Percentiles rank a stretch among this genome's conserved stretches.
Conservation (phyloP, 768 basidiomycete species). For the Lentinula raphanica region DNA sequence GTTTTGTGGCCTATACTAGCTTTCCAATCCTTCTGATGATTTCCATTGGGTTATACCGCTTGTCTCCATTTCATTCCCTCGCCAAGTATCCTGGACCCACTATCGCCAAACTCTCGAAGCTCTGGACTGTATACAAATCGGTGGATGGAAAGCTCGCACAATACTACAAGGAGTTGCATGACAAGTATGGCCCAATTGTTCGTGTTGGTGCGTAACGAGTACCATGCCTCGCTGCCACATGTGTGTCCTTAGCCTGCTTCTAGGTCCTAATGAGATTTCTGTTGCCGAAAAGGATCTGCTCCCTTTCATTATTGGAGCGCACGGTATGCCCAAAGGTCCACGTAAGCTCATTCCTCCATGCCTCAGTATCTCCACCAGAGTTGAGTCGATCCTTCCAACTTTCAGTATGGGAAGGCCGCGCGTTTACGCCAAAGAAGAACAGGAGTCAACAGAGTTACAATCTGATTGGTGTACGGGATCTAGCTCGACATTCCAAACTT, state of each 20-base stretch:
- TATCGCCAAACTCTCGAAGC: constrained; percentile 24
- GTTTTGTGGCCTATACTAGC: constrained; percentile 8
- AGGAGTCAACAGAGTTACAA: constrained; percentile 9
- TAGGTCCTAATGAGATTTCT: constrained; percentile 7
- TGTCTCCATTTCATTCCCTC: constrained; percentile 34
- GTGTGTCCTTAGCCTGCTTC: constrained; percentile 2
- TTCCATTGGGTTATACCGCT: constrained; percentile 28
- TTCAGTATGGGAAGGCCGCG: constrained; percentile 16
- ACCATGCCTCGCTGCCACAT: constrained; percentile 20
- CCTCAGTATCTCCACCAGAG: constrained; percentile 12
- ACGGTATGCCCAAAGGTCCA: constrained; percentile 1
- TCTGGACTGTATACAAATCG: constrained; percentile 13
- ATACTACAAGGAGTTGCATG: constrained; percentile 2
- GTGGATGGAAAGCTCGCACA: constrained; percentile 7
- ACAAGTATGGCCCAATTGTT: constrained; percentile 6
- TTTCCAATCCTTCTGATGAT: constrained; percentile 16
- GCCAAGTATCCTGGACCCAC: constrained; percentile 32
- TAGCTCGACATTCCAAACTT: constrained; percentile 9
- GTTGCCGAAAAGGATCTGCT: constrained; percentile 1
- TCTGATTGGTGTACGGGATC: constrained; percentile 9
- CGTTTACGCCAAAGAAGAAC: constrained; percentile 14
- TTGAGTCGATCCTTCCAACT: not conserved
- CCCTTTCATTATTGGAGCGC: not conserved
- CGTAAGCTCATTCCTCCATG: constrained; percentile 10
- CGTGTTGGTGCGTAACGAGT: constrained; percentile 4